Evolutionary conservation across 2,329 filamentous ascomycete genomes (phyloP).

Genomic region (Pseudogymnoascus sp.): DNA sequence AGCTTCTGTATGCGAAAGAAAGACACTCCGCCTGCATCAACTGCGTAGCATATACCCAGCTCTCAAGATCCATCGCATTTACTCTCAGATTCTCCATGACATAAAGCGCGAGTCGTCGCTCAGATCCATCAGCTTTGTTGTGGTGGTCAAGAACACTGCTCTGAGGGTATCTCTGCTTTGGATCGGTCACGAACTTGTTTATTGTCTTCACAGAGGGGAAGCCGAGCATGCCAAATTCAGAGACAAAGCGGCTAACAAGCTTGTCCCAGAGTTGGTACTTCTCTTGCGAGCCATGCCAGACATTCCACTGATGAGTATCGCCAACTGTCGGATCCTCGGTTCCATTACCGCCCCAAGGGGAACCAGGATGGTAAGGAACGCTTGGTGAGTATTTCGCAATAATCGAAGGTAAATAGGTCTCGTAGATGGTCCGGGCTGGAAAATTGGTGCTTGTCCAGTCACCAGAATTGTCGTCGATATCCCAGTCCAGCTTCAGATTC

Average conservation of each 20-base stretch:
- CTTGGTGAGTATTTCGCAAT: conserved; percentile 58
- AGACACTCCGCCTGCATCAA: conserved; percentile 57
- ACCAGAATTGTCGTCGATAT: conserved; percentile 20
- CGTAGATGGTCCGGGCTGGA: conserved; percentile 24
- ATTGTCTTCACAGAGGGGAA: conserved; percentile 84
- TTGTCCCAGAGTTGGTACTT: conserved; percentile 81
- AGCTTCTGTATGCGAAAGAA: conserved; percentile 52
- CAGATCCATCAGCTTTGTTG: conserved; percentile 83
- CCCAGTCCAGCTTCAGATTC: conserved; percentile 21
- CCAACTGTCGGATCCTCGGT: conserved; percentile 48
- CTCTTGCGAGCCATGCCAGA: conserved; percentile 78
- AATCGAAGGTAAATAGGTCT: conserved; percentile 65
- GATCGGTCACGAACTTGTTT: conserved; percentile 58
- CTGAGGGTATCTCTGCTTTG: conserved; percentile 62
- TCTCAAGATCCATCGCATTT: conserved; percentile 45
- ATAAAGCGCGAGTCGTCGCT: conserved; percentile 74
- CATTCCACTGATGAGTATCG: conserved; percentile 49
- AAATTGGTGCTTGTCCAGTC: conserved; percentile 24
- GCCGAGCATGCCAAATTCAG: conserved; percentile 70
- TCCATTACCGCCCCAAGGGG: conserved; percentile 71
- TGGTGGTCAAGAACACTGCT: conserved; percentile 82
- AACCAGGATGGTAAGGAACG: conserved; percentile 71
- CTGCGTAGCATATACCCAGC: conserved; percentile 60
- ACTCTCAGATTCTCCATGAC: conserved; percentile 77
- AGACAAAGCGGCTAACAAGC: conserved; percentile 75